Evolutionary conservation across 768 basidiomycete genomes (phyloP).

Genomic region (Pleurotus platypus): DNA sequence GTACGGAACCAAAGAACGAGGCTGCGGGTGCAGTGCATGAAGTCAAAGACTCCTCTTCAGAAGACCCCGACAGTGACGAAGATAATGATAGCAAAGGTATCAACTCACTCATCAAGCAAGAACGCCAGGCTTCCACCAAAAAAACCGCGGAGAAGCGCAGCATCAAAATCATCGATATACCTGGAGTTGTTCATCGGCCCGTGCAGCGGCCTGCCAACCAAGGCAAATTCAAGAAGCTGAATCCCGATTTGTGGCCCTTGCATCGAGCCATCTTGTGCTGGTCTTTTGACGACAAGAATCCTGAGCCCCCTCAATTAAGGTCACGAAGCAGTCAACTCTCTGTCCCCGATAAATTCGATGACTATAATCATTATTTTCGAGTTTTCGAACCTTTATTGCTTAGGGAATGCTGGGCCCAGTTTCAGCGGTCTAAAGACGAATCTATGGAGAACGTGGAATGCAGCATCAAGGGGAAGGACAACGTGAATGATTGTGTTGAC

Average conservation of each 20-base stretch:
- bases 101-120: conserved; percentile 53
- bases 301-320: conserved; percentile 51
- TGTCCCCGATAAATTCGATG: conserved; percentile 65
- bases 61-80: conserved; percentile 42
- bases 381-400: conserved; percentile 84
- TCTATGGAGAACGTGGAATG: conserved; percentile 48
- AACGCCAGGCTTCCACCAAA: conserved; percentile 56
- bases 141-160: conserved; percentile 58
- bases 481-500: conserved; percentile 81
- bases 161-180: conserved; percentile 59
- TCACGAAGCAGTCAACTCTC: conserved; percentile 27
- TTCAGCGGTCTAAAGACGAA: conserved; percentile 74
- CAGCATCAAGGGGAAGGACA: conserved; percentile 65
- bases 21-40: conserved; percentile 16
- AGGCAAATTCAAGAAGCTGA: conserved; percentile 64
- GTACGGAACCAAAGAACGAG: conserved; percentile 25
- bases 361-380: conserved; percentile 63
- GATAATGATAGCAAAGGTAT: conserved; percentile 44
- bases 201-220: conserved; percentile 48
- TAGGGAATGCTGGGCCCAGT: conserved; percentile 89
- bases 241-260: conserved; percentile 78
- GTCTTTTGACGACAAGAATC: conserved; percentile 71
- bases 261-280: conserved; percentile 81
- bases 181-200: conserved; percentile 35
- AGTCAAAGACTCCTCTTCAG: conserved; percentile 37